Percentiles rank a stretch among this genome's conserved stretches.
phyloP scores from a whole-genome alignment of 345 rosid species.

The Microthlaspi erraticum region DNA sequence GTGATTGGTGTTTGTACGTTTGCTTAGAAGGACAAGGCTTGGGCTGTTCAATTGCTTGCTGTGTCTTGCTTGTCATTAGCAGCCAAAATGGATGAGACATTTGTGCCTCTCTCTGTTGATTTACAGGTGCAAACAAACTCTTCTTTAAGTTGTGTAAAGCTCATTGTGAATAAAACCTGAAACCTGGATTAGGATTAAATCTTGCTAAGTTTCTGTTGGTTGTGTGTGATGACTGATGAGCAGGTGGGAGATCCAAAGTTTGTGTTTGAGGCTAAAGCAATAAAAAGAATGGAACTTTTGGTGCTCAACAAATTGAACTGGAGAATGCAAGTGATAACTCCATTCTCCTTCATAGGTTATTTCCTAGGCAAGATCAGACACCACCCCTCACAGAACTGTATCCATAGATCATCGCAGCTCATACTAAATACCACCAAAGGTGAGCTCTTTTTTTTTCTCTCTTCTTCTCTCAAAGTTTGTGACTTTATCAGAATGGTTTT shows the following conservation, averaged over 20 bases:
- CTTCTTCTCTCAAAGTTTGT: neutral
- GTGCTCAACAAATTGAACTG: slow-evolving; percentile 65
- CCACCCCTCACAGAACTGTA: slow-evolving; percentile 44
- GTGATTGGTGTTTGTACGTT: neutral
- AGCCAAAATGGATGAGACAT: slow-evolving; percentile 74
- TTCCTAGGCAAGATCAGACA: slow-evolving; percentile 50
- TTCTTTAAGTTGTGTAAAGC: slow-evolving; percentile 4
- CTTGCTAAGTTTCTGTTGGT: neutral
- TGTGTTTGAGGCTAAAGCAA: slow-evolving; percentile 60
- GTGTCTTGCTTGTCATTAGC: slow-evolving; percentile 82
- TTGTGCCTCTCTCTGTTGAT: slow-evolving; percentile 61
- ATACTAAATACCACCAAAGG: slow-evolving; percentile 65
- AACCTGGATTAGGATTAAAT: neutral
- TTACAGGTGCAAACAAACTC: slow-evolving; percentile 56
- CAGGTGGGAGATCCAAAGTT: slow-evolving; percentile 61
- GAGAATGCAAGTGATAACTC: slow-evolving; percentile 63
- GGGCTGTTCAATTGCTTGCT: slow-evolving; percentile 67
- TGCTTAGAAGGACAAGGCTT: slow-evolving; percentile 60
- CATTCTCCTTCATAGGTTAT: slow-evolving; percentile 66
- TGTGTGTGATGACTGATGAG: slow-evolving; percentile 23
- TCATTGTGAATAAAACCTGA: neutral
- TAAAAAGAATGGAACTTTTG: slow-evolving; percentile 77
- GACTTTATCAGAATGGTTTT: too few species aligned
- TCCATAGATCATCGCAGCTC: slow-evolving; percentile 54
- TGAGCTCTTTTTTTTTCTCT: slow-evolving; percentile 32